Conservation (phyloP, 164 flowering plant genomes). For the Akebia trifoliata region DNA sequence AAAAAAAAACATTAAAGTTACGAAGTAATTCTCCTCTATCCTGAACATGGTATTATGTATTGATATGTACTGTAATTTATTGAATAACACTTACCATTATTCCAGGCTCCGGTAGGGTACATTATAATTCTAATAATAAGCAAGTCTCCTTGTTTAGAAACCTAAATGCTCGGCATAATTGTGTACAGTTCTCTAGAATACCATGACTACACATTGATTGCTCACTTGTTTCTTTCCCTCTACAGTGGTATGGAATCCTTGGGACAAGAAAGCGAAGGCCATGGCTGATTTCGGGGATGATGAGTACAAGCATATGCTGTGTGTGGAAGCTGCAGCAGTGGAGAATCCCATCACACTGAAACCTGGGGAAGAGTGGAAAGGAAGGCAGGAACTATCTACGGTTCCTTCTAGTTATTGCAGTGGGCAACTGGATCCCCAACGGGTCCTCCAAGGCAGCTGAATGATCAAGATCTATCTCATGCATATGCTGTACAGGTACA, state of each 20-base stretch:
- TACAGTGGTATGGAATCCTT: slow-evolving; percentile 92
- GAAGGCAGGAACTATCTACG: slow-evolving; percentile 70
- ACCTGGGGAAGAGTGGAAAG: slow-evolving; percentile 89
- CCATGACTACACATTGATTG: neutral
- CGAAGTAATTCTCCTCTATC: no score
- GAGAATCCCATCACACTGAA: slow-evolving; percentile 69
- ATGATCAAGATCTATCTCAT: slow-evolving; percentile 16
- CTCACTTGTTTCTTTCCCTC: neutral
- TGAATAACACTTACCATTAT: no score
- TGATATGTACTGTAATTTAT: no score
- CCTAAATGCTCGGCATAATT: no score
- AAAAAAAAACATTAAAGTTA: no score
- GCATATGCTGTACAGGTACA: slow-evolving; percentile 44
- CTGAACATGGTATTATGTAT: no score
- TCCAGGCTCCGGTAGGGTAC: no score
- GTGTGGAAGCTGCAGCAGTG: slow-evolving; percentile 73
- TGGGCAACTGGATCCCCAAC: slow-evolving; percentile 74
- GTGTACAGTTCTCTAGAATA: neutral
- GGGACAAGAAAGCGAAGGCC: slow-evolving; percentile 78
- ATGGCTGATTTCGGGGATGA: slow-evolving; percentile 78
- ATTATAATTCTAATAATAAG: no score
- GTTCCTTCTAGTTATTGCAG: slow-evolving; percentile 85
- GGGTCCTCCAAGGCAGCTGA: slow-evolving; percentile 51
- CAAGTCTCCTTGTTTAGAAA: no score
- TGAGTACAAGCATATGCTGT: slow-evolving; percentile 76